Conservation (phyloP, 495 filamentous ascomycete genomes). For the Symbiotaphrina buchneri region DNA sequence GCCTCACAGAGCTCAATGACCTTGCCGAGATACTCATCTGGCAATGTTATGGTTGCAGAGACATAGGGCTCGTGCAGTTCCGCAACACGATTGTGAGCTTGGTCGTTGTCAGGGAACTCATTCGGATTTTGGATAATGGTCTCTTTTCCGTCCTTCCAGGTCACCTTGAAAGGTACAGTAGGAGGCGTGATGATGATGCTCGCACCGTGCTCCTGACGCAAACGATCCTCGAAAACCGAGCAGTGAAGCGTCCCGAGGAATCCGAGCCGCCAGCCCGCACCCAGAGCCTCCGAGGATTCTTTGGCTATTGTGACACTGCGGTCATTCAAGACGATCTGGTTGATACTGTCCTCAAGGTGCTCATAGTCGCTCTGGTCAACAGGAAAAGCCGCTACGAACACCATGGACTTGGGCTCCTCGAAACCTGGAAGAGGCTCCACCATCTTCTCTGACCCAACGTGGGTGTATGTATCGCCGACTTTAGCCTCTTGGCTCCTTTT, state of each 20-base stretch:
- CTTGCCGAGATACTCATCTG: conserved; percentile 80
- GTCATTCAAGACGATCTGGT: conserved; percentile 84
- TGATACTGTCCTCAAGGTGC: conserved; percentile 83
- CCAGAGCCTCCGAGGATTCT: conserved; percentile 79
- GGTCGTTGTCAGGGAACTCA: conserved; percentile 60
- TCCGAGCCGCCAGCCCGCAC: conserved; percentile 81
- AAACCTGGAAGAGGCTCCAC: conserved; percentile 79
- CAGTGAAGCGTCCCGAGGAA: conserved; percentile 95
- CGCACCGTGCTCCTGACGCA: conserved; percentile 83
- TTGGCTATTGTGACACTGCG: conserved; percentile 84
- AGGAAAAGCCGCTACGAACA: conserved; percentile 92
- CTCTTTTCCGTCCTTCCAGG: conserved; percentile 50
- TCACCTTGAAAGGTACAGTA: conserved; percentile 72
- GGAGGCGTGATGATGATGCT: conserved; percentile 95
- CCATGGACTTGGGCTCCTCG: conserved; percentile 96
- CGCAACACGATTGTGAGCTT: conserved; percentile 29
- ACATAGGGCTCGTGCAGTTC: conserved; percentile 75
- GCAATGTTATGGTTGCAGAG: conserved; percentile 65
- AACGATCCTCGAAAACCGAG: conserved; percentile 93
- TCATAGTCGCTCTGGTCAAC: conserved; percentile 71
- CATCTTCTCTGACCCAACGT: conserved; percentile 49
- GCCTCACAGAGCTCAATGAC: conserved; percentile 88
- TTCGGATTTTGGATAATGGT: conserved; percentile 64
- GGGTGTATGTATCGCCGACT: conserved; percentile 85
- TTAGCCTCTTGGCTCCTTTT: conserved; percentile 87